These are phyloP conservation scores for Pelargonium citronellum DNA, from an alignment of 441 rosid genomes.

Conservation along the genomic window DNA sequence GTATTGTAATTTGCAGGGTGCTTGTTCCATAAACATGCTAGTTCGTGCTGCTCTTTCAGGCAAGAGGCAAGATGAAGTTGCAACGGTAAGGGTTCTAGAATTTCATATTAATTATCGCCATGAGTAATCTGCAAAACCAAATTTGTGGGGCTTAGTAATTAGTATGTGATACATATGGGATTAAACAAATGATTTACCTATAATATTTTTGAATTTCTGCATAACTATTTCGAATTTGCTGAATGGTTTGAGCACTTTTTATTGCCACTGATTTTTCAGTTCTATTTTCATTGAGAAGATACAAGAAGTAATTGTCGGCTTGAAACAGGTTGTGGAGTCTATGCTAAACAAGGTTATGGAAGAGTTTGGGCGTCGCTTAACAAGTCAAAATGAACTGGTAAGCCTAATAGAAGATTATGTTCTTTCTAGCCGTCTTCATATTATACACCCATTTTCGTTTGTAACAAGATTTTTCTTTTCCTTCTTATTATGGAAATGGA, in stretches of 20 bases:
- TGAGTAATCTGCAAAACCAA: no score
- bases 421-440: background rate
- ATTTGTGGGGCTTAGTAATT: no score
- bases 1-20: slow-evolving; percentile 38
- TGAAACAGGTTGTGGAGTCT: slow-evolving; percentile 66
- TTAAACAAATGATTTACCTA: background rate
- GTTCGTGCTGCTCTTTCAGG: slow-evolving; percentile 59
- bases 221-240: background rate
- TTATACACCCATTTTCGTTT: no score
- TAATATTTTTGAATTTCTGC: background rate
- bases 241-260: background rate
- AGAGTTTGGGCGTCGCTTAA: slow-evolving; percentile 45
- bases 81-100: slow-evolving; percentile 44
- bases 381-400: slow-evolving; percentile 29
- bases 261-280: background rate
- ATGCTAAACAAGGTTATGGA: slow-evolving; percentile 51
- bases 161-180: background rate
- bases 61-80: slow-evolving; percentile 74
- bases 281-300: background rate
- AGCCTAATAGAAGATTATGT: slow-evolving; percentile 11
- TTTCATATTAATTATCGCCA: background rate
- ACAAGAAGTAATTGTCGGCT: slow-evolving; percentile 8
- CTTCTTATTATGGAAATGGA: background rate
- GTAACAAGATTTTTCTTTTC: no score
- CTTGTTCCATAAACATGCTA: slow-evolving; percentile 44